These are phyloP conservation scores for Talaromyces pinophilus DNA, from an alignment of 2,329 filamentous ascomycete species.

Conservation along the genomic window DNA sequence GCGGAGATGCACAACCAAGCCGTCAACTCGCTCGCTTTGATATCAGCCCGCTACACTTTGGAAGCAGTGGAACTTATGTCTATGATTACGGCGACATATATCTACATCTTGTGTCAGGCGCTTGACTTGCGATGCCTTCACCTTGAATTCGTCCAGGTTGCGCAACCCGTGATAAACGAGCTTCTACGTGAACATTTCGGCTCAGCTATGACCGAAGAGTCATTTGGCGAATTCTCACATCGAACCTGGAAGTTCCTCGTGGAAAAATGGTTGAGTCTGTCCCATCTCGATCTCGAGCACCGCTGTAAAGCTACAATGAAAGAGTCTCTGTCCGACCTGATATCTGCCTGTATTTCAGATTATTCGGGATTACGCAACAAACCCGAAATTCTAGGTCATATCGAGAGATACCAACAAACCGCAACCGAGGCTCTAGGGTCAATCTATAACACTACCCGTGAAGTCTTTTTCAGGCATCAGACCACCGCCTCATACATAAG, in stretches of 20 bases:
- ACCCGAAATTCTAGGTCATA: conserved; percentile 5
- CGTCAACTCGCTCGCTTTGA: conserved; percentile 65
- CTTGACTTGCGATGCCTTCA: conserved; percentile 50
- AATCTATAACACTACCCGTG: conserved; percentile 25
- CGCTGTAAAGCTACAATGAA: conserved; percentile 18
- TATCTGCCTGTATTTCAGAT: conserved; percentile 17
- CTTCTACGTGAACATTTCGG: conserved; percentile 21
- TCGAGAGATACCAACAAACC: conserved; percentile 17
- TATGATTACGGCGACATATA: conserved; percentile 57
- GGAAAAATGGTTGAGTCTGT: conserved; percentile 24
- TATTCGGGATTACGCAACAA: neutral
- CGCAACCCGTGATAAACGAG: conserved; percentile 10
- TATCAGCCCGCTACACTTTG: conserved; percentile 59
- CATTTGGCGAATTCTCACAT: conserved; percentile 15
- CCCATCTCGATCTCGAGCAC: conserved; percentile 22
- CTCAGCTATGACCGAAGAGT: neutral
- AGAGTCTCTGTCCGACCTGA: conserved; percentile 22
- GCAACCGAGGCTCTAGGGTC: conserved; percentile 13
- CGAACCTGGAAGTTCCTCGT: conserved; percentile 11
- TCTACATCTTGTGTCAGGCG: conserved; percentile 62
- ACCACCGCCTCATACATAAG: conserved; percentile 33
- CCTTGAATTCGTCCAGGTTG: conserved; percentile 22
- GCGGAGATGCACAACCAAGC: conserved; percentile 70
- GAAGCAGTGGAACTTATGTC: conserved; percentile 59
- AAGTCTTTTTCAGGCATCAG: conserved; percentile 24